Percentiles rank a stretch among this genome's conserved stretches.
Conservation (phyloP, 2,329 filamentous ascomycete genomes). For the Anisogramma anomala region DNA sequence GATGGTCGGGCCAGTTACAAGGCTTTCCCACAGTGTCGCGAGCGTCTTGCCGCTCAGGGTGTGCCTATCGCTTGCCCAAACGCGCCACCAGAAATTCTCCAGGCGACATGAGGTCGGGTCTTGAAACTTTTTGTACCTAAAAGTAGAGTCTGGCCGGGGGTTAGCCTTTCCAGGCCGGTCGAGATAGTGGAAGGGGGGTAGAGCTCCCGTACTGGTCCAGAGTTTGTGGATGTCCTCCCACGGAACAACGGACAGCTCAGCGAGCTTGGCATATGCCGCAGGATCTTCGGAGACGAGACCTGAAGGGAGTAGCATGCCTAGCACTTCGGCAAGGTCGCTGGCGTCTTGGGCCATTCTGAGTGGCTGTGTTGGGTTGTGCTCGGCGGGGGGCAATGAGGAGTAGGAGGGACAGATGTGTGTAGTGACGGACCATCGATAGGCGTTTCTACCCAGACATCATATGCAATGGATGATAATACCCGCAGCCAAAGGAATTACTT, state of each 20-base stretch:
- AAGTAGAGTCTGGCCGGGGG: conserved; percentile 42
- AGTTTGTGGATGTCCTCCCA: conserved; percentile 42
- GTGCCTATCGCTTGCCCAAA: conserved; percentile 47
- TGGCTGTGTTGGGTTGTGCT: neutral
- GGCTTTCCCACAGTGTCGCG: conserved; percentile 44
- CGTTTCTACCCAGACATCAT: conserved; percentile 6
- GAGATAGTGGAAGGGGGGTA: neutral
- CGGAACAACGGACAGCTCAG: conserved; percentile 37
- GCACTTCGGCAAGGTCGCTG: conserved; percentile 14
- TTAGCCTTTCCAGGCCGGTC: conserved; percentile 6
- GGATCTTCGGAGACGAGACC: conserved; percentile 45
- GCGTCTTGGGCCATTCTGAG: conserved; percentile 8
- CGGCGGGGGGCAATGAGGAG: too few relatives aligned
- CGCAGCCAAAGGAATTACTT: neutral
- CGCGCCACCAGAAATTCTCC: conserved; percentile 57
- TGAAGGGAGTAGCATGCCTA: conserved; percentile 40
- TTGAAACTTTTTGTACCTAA: conserved; percentile 44
- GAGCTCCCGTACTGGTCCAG: conserved; percentile 39
- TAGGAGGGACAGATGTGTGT: too few relatives aligned
- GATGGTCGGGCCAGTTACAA: conserved; percentile 46
- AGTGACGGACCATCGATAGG: neutral
- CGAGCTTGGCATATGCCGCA: conserved; percentile 42
- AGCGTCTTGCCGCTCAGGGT: conserved; percentile 41
- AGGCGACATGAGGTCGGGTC: conserved; percentile 52
- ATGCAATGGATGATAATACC: neutral